Evolutionary conservation across 2,329 filamentous ascomycete species (phyloP).

Genomic region (Verticillium nubilum): DNA sequence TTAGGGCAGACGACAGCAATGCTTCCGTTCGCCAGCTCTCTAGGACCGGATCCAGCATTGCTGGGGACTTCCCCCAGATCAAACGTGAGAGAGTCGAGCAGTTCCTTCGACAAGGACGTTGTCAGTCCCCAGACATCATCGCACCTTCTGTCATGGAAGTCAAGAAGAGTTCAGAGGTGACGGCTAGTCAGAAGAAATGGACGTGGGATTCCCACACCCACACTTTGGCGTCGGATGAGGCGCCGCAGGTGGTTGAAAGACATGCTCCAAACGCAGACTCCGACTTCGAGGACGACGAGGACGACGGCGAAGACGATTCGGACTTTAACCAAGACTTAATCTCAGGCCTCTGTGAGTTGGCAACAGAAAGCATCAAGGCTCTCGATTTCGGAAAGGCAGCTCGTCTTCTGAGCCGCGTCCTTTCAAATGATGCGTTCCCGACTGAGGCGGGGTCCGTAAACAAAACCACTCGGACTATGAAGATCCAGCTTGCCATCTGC

Average conservation of each 20-base stretch:
- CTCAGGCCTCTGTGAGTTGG: slow-evolving; percentile 16
- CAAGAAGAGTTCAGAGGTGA: not conserved
- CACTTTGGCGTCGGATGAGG: not conserved
- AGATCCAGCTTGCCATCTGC: slow-evolving; percentile 16
- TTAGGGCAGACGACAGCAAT: slow-evolving; percentile 4
- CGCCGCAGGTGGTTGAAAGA: not conserved
- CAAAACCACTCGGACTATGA: slow-evolving; percentile 8
- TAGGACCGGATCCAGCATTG: slow-evolving; percentile 4
- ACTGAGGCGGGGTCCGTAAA: slow-evolving; percentile 9
- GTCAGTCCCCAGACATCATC: not conserved
- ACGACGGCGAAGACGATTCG: not conserved
- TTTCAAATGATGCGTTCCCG: not conserved
- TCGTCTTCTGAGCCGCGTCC: slow-evolving; percentile 3
- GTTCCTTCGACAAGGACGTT: slow-evolving; percentile 3
- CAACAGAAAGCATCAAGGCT: slow-evolving; percentile 17
- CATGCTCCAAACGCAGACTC: not conserved
- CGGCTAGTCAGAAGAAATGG: not conserved
- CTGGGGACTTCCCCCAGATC: slow-evolving; percentile 8
- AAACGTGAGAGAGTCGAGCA: slow-evolving; percentile 13
- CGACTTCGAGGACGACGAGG: slow-evolving; percentile 2
- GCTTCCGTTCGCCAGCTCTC: slow-evolving; percentile 3
- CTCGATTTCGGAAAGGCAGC: slow-evolving; percentile 11
- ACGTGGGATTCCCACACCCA: not conserved
- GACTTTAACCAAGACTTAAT: slow-evolving; percentile 5
- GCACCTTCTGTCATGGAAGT: not conserved